phyloP scores from a whole-genome alignment of 2,329 filamentous ascomycete genomes.

The Ophiocordyceps robertsii region DNA sequence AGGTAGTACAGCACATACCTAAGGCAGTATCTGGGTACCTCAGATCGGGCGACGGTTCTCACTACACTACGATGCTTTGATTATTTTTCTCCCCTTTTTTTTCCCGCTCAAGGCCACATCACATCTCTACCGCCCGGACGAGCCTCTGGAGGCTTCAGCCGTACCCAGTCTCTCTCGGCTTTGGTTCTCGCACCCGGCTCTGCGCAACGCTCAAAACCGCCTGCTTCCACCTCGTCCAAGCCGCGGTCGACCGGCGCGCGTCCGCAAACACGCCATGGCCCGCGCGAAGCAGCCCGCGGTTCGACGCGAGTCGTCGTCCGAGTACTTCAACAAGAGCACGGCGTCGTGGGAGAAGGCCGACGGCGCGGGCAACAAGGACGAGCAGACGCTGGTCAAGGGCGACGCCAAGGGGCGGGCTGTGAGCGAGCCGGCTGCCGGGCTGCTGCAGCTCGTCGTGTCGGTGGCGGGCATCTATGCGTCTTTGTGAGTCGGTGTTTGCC shows the following conservation, averaged over 20 bases:
- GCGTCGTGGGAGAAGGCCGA: conserved; percentile 20
- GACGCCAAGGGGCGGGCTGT: not conserved
- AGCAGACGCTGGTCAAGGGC: not conserved
- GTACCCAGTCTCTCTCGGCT: not conserved
- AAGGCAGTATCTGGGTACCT: too few species aligned
- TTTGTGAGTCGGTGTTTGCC: conserved; percentile 58
- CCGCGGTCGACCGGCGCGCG: not conserved
- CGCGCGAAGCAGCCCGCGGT: conserved; percentile 58
- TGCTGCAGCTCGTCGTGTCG: conserved; percentile 68
- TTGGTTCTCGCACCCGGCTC: not conserved
- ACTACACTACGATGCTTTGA: too few species aligned
- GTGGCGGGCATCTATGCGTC: conserved; percentile 94
- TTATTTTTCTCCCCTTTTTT: not conserved
- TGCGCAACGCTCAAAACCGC: not conserved
- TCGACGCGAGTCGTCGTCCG: conserved; percentile 52
- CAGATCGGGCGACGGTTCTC: not conserved
- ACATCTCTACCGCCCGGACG: too few species aligned
- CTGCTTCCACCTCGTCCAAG: not conserved
- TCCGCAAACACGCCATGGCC: conserved; percentile 40
- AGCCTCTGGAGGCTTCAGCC: not conserved
- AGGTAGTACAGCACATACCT: too few species aligned
- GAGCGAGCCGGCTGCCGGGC: conserved; percentile 2
- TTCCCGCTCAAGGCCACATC: not conserved
- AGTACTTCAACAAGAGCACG: conserved; percentile 42
- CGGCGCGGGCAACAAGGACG: conserved; percentile 12